Evolutionary conservation across 139 green algal species (phyloP).

Genomic region (Mychonastes homosphaera): DNA sequence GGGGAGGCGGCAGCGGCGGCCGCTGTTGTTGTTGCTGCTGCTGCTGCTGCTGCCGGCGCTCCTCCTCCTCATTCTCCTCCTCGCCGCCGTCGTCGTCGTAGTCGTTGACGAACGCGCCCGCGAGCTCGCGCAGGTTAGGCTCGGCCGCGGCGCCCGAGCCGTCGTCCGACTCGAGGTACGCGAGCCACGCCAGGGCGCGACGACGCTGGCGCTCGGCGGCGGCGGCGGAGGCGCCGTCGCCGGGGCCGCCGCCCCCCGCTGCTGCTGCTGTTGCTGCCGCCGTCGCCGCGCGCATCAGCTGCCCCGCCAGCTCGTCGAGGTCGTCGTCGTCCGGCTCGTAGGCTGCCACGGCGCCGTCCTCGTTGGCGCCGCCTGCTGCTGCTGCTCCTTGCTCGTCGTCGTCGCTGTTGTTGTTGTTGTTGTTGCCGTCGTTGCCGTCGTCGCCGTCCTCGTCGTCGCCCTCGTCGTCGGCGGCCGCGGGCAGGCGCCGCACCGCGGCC

Average conservation of each 20-base stretch:
- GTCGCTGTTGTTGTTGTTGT: too few relatives aligned
- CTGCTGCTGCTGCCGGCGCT: too few relatives aligned
- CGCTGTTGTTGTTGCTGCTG: too few relatives aligned
- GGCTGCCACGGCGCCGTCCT: too few relatives aligned
- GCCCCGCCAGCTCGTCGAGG: constrained; percentile 4
- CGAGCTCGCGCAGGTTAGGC: background rate
- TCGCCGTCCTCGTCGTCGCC: too few relatives aligned
- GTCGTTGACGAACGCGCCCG: background rate
- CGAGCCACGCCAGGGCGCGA: background rate
- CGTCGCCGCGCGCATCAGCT: background rate
- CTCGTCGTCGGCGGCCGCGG: too few relatives aligned
- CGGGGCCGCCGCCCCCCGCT: background rate
- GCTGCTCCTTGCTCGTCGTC: too few relatives aligned
- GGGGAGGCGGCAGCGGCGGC: too few relatives aligned
- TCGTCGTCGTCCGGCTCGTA: constrained; percentile 8
- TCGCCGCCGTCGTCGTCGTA: constrained; percentile 11
- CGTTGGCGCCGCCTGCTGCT: too few relatives aligned
- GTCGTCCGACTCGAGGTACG: background rate
- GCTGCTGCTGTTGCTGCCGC: constrained; percentile 1
- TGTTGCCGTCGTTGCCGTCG: too few relatives aligned
- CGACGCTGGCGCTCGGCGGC: background rate
- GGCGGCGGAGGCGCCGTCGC: background rate
- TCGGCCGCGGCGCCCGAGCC: background rate
- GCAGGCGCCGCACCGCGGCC: too few relatives aligned
- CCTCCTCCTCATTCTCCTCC: too few relatives aligned